Evolutionary conservation across 768 basidiomycete genomes (phyloP).

Genomic region (Amanita inopinata): DNA sequence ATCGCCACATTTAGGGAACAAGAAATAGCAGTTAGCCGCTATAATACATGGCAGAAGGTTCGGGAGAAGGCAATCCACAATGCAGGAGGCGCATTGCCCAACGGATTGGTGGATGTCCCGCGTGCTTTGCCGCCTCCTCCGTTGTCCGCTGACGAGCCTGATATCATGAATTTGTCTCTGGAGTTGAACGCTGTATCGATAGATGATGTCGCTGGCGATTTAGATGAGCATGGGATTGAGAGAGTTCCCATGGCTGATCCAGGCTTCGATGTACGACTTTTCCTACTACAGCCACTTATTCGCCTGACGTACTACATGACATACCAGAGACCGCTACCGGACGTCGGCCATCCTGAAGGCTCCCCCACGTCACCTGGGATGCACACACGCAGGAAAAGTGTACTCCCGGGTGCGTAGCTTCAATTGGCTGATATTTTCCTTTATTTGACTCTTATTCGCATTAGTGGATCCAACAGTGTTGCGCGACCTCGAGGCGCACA

Average conservation of each 20-base stretch:
- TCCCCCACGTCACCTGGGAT: slow-evolving; percentile 50
- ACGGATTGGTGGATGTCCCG: slow-evolving; percentile 57
- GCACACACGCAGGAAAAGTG: slow-evolving; percentile 91
- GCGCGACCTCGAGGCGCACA: slow-evolving; percentile 79
- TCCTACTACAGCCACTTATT: slow-evolving; percentile 7
- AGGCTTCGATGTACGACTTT: slow-evolving; percentile 63
- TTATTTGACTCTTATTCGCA: slow-evolving; percentile 12
- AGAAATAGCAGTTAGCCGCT: slow-evolving; percentile 74
- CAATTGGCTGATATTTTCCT: slow-evolving; percentile 12
- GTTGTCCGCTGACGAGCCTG: slow-evolving; percentile 68
- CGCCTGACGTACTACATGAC: not conserved
- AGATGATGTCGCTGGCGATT: slow-evolving; percentile 58
- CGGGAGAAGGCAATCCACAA: slow-evolving; percentile 70
- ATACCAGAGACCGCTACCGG: slow-evolving; percentile 54
- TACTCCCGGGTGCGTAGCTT: slow-evolving; percentile 65
- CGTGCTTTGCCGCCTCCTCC: slow-evolving; percentile 73
- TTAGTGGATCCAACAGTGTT: slow-evolving; percentile 82
- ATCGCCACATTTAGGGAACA: slow-evolving; percentile 57
- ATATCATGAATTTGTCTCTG: slow-evolving; percentile 82
- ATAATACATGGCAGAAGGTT: slow-evolving; percentile 84
- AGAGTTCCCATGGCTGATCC: slow-evolving; percentile 90
- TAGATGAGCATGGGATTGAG: slow-evolving; percentile 78
- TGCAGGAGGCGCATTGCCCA: slow-evolving; percentile 60
- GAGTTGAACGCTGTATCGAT: slow-evolving; percentile 81
- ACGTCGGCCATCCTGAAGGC: slow-evolving; percentile 49